A percentile compares a stretch with the other conserved stretches of the same genome.
These are phyloP conservation scores for Phallus indusiatus DNA, from an alignment of 768 basidiomycete species.

Conservation along the genomic window DNA sequence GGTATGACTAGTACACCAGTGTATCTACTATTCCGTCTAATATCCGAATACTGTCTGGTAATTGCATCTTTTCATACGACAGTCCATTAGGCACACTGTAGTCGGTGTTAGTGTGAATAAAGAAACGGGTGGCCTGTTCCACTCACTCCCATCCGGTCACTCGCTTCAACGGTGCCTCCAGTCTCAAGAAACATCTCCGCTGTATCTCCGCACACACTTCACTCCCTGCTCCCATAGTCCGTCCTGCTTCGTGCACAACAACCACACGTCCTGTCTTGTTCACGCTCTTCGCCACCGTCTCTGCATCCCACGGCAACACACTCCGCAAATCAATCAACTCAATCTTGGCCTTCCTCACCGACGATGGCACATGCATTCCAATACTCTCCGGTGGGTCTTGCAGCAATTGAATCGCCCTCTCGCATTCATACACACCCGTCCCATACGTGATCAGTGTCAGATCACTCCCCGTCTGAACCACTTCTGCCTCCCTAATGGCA, in stretches of 20 bases:
- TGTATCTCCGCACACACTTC: conserved; percentile 91
- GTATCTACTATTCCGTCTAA: conserved; percentile 81
- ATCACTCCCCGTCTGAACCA: conserved; percentile 63
- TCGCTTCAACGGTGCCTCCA: conserved; percentile 80
- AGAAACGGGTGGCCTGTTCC: background rate
- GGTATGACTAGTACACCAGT: conserved; percentile 44
- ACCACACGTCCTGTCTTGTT: conserved; percentile 76
- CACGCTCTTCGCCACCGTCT: conserved; percentile 74
- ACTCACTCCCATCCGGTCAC: conserved; percentile 95
- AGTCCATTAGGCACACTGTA: conserved; percentile 74
- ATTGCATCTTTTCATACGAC: conserved; percentile 86
- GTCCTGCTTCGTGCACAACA: conserved; percentile 87
- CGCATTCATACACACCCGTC: conserved; percentile 87
- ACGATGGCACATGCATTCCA: conserved; percentile 52
- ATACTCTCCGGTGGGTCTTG: conserved; percentile 54
- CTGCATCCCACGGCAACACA: conserved; percentile 82
- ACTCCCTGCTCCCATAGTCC: conserved; percentile 79
- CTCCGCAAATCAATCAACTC: conserved; percentile 89
- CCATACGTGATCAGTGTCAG: conserved; percentile 90
- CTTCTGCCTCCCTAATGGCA: conserved; percentile 84
- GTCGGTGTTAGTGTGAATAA: background rate
- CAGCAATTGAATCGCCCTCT: conserved; percentile 71
- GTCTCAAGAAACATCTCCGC: conserved; percentile 77
- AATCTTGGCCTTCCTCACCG: conserved; percentile 58
- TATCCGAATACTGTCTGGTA: conserved; percentile 79